Percentiles rank a stretch among this genome's conserved stretches.
These are phyloP conservation scores for Coccomyxa sp. DNA, from an alignment of 139 green algal species.

Conservation along the genomic window DNA sequence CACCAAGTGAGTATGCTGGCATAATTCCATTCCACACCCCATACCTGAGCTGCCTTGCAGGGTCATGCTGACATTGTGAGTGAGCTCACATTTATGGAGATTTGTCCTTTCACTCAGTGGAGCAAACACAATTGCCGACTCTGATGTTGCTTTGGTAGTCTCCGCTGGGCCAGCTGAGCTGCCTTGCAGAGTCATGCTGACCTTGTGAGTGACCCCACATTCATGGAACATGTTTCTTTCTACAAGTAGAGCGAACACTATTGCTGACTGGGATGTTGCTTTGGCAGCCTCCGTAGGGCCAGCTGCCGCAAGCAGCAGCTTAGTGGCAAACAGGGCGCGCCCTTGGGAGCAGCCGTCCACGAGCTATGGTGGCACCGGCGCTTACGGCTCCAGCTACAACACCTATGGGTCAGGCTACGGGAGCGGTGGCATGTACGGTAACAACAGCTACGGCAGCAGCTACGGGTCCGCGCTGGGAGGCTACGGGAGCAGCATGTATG, in stretches of 20 bases:
- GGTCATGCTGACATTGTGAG: too few relatives aligned
- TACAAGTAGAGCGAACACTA: too few relatives aligned
- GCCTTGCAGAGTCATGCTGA: too few relatives aligned
- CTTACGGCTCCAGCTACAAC: not conserved
- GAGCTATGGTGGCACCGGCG: not conserved
- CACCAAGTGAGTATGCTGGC: not conserved
- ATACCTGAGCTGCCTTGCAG: too few relatives aligned
- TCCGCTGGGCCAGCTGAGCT: not conserved
- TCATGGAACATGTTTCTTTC: too few relatives aligned
- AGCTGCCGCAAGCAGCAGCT: not conserved
- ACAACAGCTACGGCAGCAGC: not conserved
- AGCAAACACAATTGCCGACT: too few relatives aligned
- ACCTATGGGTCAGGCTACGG: not conserved
- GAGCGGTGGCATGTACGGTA: not conserved
- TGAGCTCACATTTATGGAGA: too few relatives aligned
- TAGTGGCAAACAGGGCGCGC: not conserved
- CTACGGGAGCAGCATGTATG: constrained; percentile 12
- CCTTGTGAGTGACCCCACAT: too few relatives aligned
- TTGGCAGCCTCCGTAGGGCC: not conserved
- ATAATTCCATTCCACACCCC: not conserved
- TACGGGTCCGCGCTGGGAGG: not conserved
- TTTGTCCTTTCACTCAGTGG: too few relatives aligned
- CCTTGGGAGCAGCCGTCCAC: not conserved
- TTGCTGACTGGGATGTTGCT: too few relatives aligned
- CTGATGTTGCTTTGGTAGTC: not conserved